phyloP scores from a whole-genome alignment of 106 monocot species.

The Acorus gramineus region DNA sequence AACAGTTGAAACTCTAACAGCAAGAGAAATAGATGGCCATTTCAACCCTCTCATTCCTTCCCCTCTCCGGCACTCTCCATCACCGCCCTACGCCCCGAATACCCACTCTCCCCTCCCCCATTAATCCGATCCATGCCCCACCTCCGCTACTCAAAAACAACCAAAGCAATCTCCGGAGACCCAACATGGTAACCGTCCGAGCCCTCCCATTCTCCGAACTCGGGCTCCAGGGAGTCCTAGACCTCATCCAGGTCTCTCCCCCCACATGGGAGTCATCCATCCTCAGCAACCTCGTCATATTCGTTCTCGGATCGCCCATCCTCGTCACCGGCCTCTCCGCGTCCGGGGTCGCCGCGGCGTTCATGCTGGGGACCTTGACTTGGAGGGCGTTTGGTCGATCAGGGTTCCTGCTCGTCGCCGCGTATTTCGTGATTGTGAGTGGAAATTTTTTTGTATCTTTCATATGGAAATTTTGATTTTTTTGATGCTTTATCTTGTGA shows the following conservation, averaged over 20 bases:
- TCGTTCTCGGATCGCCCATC: conserved; percentile 52
- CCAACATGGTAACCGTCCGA: too few species aligned
- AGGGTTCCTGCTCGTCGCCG: conserved; percentile 63
- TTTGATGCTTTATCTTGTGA: too few species aligned
- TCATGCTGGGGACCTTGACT: conserved; percentile 55
- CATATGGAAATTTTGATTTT: too few species aligned
- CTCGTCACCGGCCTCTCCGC: conserved; percentile 53
- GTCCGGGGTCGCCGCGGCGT: conserved; percentile 53
- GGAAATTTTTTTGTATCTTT: neutral
- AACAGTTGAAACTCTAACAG: too few species aligned
- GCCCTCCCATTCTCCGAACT: conserved; percentile 8
- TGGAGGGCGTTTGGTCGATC: conserved; percentile 64
- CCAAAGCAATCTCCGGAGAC: too few species aligned
- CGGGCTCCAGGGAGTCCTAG: conserved; percentile 10
- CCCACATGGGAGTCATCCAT: conserved; percentile 68
- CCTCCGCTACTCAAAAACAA: too few species aligned
- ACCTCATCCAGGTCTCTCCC: conserved; percentile 39
- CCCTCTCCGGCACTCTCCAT: too few species aligned
- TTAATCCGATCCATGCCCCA: too few species aligned
- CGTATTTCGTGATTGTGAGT: conserved; percentile 67
- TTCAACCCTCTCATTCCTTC: too few species aligned
- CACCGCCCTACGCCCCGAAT: too few species aligned
- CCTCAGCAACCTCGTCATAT: conserved; percentile 48
- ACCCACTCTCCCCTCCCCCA: too few species aligned
- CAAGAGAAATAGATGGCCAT: too few species aligned